Percentiles rank a stretch among this genome's conserved stretches.
Evolutionary conservation across 495 filamentous ascomycete species (phyloP).

Genomic region (Durotheca rogersii): DNA sequence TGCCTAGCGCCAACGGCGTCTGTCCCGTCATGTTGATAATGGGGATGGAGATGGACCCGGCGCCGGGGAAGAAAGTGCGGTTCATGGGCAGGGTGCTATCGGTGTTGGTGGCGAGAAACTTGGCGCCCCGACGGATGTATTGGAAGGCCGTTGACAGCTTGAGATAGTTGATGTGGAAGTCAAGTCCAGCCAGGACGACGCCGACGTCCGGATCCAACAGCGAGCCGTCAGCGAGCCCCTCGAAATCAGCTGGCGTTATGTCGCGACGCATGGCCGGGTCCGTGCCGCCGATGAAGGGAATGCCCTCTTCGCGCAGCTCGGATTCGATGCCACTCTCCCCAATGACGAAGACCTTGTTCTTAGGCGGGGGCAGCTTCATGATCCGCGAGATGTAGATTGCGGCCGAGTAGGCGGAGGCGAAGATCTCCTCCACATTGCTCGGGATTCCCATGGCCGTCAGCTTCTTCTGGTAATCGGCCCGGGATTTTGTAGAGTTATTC

Average conservation of each 20-base stretch:
- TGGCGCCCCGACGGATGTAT: slow-evolving; percentile 79
- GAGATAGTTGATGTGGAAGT: slow-evolving; percentile 92
- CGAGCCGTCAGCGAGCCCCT: slow-evolving; percentile 69
- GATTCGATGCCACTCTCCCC: slow-evolving; percentile 90
- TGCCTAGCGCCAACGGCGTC: slow-evolving; percentile 78
- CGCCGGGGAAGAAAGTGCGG: slow-evolving; percentile 83
- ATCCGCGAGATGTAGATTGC: slow-evolving; percentile 96
- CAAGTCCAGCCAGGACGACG: slow-evolving; percentile 83
- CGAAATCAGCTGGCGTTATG: slow-evolving; percentile 77
- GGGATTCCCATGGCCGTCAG: slow-evolving; percentile 81
- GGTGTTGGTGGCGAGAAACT: slow-evolving; percentile 90
- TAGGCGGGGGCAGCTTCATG: slow-evolving; percentile 68
- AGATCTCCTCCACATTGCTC: slow-evolving; percentile 81
- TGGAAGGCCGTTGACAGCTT: slow-evolving; percentile 83
- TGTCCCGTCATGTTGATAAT: slow-evolving; percentile 70
- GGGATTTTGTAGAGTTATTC: slow-evolving; percentile 98
- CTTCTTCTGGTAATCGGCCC: slow-evolving; percentile 88
- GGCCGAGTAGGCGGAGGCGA: slow-evolving; percentile 90
- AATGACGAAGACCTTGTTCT: slow-evolving; percentile 90
- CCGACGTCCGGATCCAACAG: slow-evolving; percentile 83
- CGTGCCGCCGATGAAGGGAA: slow-evolving; percentile 84
- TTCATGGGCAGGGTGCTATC: slow-evolving; percentile 84
- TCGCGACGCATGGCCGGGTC: slow-evolving; percentile 75
- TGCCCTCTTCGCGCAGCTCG: slow-evolving; percentile 73
- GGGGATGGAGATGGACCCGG: slow-evolving; percentile 78